Evolutionary conservation across 495 filamentous ascomycete species (phyloP).

Genomic region (Aspergillus mulundensis): DNA sequence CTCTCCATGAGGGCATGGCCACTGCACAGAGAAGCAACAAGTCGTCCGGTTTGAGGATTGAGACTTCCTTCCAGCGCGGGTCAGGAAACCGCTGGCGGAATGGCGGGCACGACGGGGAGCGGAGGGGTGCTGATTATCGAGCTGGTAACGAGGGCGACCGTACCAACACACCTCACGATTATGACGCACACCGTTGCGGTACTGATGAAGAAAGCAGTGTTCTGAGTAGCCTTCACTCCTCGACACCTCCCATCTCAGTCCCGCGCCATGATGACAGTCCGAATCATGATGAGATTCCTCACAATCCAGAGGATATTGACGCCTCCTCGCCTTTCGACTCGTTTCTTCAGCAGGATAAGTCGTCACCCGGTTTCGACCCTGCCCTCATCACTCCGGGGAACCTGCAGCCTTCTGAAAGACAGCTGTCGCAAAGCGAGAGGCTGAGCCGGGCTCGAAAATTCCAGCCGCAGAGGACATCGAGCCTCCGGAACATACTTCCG

Average conservation of each 20-base stretch:
- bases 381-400: conserved; percentile 37
- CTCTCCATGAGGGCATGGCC: conserved; percentile 39
- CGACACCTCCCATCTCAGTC: conserved; percentile 45
- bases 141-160: conserved; percentile 45
- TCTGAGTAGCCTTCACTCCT: conserved; percentile 42
- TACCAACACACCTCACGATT: conserved; percentile 40
- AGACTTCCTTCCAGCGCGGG: conserved; percentile 35
- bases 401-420: conserved; percentile 35
- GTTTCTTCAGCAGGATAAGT: conserved; percentile 37
- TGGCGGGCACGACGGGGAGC: conserved; percentile 24
- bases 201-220: conserved; percentile 46
- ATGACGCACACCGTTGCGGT: conserved; percentile 39
- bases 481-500: conserved; percentile 37
- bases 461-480: conserved; percentile 35
- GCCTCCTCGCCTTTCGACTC: conserved; percentile 41
- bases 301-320: conserved; percentile 41
- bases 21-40: conserved; percentile 32
- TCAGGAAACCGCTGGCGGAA: conserved; percentile 24
- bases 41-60: conserved; percentile 40
- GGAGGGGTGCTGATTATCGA: conserved; percentile 22
- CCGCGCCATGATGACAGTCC: conserved; percentile 36
- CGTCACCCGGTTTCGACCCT: conserved; percentile 44
- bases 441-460: conserved; percentile 27
- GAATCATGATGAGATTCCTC: conserved; percentile 28
- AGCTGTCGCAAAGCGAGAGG: conserved; percentile 32